Conservation (phyloP, 352 stramenopile species). For the Phytopythium vexans region DNA sequence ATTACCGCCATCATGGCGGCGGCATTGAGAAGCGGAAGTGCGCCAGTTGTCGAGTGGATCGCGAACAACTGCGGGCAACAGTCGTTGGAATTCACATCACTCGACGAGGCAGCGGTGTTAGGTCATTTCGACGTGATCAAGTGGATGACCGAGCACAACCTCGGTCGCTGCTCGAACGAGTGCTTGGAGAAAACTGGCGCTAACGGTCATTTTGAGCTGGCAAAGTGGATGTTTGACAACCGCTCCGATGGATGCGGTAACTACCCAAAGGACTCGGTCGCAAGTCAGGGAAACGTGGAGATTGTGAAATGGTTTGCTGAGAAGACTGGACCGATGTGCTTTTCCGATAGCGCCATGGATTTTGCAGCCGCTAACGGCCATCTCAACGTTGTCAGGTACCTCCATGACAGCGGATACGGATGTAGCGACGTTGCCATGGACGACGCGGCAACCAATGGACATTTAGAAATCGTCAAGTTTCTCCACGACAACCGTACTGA, state of each 20-base stretch:
- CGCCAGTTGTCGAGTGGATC: not conserved
- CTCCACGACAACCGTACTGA: conserved; percentile 14
- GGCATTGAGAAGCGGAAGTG: too few relatives aligned
- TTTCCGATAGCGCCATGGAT: conserved; percentile 3
- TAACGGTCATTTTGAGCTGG: conserved; percentile 1
- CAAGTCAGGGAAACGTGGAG: conserved; percentile 2
- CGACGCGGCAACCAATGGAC: conserved; percentile 2
- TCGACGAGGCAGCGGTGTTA: conserved; percentile 19
- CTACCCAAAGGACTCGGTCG: conserved; percentile 2
- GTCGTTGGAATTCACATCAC: conserved; percentile 18
- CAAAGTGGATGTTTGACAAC: conserved; percentile 14
- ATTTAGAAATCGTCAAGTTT: conserved; percentile 19
- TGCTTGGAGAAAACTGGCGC: not conserved
- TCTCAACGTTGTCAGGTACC: conserved; percentile 17
- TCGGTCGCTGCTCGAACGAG: not conserved
- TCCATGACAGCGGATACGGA: conserved; percentile 14
- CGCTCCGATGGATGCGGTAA: conserved; percentile 2
- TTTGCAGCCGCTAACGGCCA: conserved; percentile 5
- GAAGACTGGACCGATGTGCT: not conserved
- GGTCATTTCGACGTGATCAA: conserved; percentile 31
- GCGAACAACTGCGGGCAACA: conserved; percentile 13
- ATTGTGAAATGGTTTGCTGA: conserved; percentile 12
- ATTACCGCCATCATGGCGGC: too few relatives aligned
- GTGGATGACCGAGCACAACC: conserved; percentile 21
- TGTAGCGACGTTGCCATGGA: conserved; percentile 10